Percentiles rank a stretch among this genome's conserved stretches.
phyloP scores from a whole-genome alignment of 352 stramenopile species.

The Blastocystis sp. region DNA sequence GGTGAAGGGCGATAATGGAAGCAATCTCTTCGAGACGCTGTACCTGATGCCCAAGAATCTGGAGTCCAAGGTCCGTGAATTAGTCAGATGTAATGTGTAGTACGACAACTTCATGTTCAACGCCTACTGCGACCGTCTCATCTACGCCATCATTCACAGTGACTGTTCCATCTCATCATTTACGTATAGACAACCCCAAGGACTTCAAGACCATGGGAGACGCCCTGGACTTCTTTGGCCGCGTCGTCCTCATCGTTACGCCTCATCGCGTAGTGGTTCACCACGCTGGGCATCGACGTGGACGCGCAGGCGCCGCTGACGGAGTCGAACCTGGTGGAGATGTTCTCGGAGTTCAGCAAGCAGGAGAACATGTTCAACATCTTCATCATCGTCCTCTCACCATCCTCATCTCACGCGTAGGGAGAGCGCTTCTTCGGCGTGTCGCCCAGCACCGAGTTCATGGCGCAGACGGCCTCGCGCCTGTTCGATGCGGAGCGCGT shows the following conservation, averaged over 20 bases:
- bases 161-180: background rate
- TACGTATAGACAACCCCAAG: slow-evolving; percentile 30
- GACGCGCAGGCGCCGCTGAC: slow-evolving; percentile 28
- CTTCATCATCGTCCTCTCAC: slow-evolving; percentile 19
- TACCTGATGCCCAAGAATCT: slow-evolving; percentile 62
- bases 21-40: slow-evolving; percentile 24
- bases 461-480: background rate
- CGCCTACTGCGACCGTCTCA: slow-evolving; percentile 52
- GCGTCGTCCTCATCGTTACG: background rate
- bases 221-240: slow-evolving; percentile 44
- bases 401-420: background rate
- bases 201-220: slow-evolving; percentile 60
- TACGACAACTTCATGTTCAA: slow-evolving; percentile 50
- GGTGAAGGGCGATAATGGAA: slow-evolving; percentile 30
- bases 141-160: slow-evolving; percentile 45
- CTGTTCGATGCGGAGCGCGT: slow-evolving; percentile 42
- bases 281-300: slow-evolving; percentile 42
- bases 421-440: slow-evolving; percentile 55
- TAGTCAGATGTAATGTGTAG: background rate
- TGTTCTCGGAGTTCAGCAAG: slow-evolving; percentile 56
- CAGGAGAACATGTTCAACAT: slow-evolving; percentile 63
- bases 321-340: slow-evolving; percentile 24
- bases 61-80: slow-evolving; percentile 26
- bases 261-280: slow-evolving; percentile 38
- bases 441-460: slow-evolving; percentile 51